Conservation (phyloP, 495 filamentous ascomycete species). For the Recurvomyces mirabilis region DNA sequence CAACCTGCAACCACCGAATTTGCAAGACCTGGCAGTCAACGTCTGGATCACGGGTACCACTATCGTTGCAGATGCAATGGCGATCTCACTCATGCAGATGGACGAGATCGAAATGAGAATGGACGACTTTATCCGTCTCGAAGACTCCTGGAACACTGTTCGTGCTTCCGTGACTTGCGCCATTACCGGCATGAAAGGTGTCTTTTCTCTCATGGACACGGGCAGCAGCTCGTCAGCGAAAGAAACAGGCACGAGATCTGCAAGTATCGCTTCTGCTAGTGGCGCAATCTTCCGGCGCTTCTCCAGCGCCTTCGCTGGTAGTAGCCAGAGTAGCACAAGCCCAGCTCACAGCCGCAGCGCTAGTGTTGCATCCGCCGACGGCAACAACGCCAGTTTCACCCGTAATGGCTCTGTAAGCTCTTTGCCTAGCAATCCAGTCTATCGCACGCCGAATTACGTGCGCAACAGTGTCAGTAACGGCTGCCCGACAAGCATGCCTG, state of each 20-base stretch:
- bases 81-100: constrained; percentile 26
- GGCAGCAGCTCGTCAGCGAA: too few relatives aligned
- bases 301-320: constrained; percentile 14
- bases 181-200: constrained; percentile 26
- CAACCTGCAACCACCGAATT: constrained; percentile 22
- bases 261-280: constrained; percentile 10
- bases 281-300: constrained; percentile 18
- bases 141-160: constrained; percentile 25
- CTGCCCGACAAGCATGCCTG: constrained; percentile 11
- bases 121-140: constrained; percentile 29
- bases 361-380: constrained; percentile 3
- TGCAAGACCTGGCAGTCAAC: constrained; percentile 25
- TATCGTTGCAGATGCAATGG: constrained; percentile 29
- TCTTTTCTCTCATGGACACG: constrained; percentile 29
- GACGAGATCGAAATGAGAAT: constrained; percentile 25
- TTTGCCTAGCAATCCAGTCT: constrained; percentile 8
- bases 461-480: constrained; percentile 16
- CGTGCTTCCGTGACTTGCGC: constrained; percentile 25
- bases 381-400: background rate
- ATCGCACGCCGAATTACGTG: constrained; percentile 17
- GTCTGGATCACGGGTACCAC: constrained; percentile 30
- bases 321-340: background rate
- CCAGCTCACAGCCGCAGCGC: constrained; percentile 1
- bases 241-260: constrained; percentile 1
- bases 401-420: constrained; percentile 3